Evolutionary conservation across 148 eudicot genomes (phyloP).

Genomic region (Dysphania ambrosioides): DNA sequence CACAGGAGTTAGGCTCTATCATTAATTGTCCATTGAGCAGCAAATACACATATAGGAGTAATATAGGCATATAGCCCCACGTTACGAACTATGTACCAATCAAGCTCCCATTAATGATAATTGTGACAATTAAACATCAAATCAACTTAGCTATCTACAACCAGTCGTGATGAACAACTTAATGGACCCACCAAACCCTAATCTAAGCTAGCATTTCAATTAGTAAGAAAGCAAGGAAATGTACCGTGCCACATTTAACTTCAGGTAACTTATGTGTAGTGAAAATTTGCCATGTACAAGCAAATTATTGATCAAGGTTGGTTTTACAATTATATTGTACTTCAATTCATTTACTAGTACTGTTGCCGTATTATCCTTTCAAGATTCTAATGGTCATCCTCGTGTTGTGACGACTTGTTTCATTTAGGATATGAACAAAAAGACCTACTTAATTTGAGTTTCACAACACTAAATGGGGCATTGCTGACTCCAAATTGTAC

Average conservation of each 20-base stretch:
- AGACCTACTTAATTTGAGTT: too few species aligned
- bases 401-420: too few species aligned
- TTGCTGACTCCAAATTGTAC: too few species aligned
- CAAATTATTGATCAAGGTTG: not conserved
- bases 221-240: not conserved
- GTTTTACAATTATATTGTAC: too few species aligned
- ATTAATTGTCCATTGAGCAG: conserved; percentile 17
- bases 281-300: not conserved
- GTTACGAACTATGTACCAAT: not conserved
- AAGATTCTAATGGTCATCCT: too few species aligned
- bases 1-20: conserved; percentile 16
- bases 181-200: conserved; percentile 20
- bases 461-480: too few species aligned
- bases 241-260: not conserved
- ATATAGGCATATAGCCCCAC: not conserved
- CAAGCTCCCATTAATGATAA: conserved; percentile 3
- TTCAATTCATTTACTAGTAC: too few species aligned
- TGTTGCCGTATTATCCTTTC: too few species aligned
- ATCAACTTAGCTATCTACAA: conserved; percentile 24
- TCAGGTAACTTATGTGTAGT: not conserved
- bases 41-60: not conserved
- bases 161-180: conserved; percentile 14
- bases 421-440: too few species aligned
- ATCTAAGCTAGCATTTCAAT: conserved; percentile 2
- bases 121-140: conserved; percentile 9